These are phyloP conservation scores for Conticribra weissflogii DNA, from an alignment of 108 stramenopile species.

Conservation along the genomic window DNA sequence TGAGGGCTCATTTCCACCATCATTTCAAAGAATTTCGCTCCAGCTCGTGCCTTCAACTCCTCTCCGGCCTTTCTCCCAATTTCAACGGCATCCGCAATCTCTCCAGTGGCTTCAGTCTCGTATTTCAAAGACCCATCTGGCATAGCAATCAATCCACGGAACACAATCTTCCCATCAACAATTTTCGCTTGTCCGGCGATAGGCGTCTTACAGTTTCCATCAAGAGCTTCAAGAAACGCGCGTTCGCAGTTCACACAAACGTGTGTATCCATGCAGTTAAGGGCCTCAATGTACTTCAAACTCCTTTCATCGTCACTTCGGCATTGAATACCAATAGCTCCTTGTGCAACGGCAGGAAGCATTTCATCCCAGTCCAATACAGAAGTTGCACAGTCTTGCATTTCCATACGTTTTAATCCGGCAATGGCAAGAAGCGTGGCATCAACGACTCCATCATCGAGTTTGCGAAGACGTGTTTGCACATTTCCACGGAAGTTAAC, in stretches of 20 bases:
- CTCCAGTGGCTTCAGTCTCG: conserved; percentile 77
- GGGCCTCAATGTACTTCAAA: conserved; percentile 90
- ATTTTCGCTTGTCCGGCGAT: conserved; percentile 98
- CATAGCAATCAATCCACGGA: conserved; percentile 93
- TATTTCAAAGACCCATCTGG: conserved; percentile 89
- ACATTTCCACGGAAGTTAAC: conserved; percentile 99
- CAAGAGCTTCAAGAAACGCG: conserved; percentile 95
- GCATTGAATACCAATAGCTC: conserved; percentile 99
- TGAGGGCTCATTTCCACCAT: conserved; percentile 95
- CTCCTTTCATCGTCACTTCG: conserved; percentile 89
- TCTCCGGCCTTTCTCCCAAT: conserved; percentile 88
- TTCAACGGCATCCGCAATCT: conserved; percentile 74
- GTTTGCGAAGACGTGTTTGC: conserved; percentile 98
- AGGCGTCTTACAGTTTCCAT: conserved; percentile 99
- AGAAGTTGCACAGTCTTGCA: conserved; percentile 91
- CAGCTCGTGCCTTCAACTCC: conserved; percentile 86
- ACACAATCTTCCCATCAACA: conserved; percentile 86
- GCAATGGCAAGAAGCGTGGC: conserved; percentile 98
- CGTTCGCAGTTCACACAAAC: conserved; percentile 98
- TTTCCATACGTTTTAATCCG: conserved; percentile 98
- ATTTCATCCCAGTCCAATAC: conserved; percentile 96
- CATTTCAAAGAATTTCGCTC: conserved; percentile 93
- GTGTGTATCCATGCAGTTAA: conserved; percentile 93
- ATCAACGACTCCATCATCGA: conserved; percentile 98
- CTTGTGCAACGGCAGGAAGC: conserved; percentile 99